Evolutionary conservation across 192 early-diverging fungal genomes (phyloP), one percentile per base, ranked within the genome.

Genomic region (Umbelopsis ramanniana): DNA sequence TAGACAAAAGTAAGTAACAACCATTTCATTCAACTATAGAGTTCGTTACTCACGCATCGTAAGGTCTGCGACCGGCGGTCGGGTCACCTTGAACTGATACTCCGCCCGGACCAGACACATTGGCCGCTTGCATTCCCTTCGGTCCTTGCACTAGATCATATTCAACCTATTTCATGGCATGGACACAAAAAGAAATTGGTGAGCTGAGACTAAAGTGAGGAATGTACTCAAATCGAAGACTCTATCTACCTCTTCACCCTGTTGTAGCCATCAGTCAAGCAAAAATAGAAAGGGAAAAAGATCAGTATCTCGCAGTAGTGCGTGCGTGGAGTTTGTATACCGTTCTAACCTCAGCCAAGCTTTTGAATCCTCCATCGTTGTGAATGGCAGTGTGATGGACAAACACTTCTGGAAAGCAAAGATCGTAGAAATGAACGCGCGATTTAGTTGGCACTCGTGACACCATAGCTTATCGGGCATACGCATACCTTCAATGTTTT

Each of bases 101-200:
- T 50, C 93, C 91, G 68, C 83, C 74, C 1, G 92, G 93, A 8
- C 93, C 93, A 21, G 93, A 88, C 10, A 95, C 93, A 46, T 92
- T 86, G 11, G 93, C 87, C 2, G 95, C 95, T 74, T 93, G 93
- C 70, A 91, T 78, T 0, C 94, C 95, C 76, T 96, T 96, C 38
- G 90, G 84, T 6, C 95, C 93, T 50, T 86, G 81, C 15, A 85
- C 80, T 11, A 91, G 67, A 43, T 90, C 89, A 69, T 89, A 93
- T 50, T 93, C 92, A 21, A 93, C 92, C 88, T 88, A 38, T n/a
- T 22, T 6, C 40, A 43, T 43, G 40, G 9, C 60, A 21, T 23
- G 46, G 33, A 29, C n/a, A 70, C n/a, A 24, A 14, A 71, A 33
- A 52, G 40, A 19, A 52, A 37, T 24, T 2, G 2, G 35, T 40